Base-by-base conservation (phyloP, 208 protist species). In the Zelonia costaricensis region DNA sequence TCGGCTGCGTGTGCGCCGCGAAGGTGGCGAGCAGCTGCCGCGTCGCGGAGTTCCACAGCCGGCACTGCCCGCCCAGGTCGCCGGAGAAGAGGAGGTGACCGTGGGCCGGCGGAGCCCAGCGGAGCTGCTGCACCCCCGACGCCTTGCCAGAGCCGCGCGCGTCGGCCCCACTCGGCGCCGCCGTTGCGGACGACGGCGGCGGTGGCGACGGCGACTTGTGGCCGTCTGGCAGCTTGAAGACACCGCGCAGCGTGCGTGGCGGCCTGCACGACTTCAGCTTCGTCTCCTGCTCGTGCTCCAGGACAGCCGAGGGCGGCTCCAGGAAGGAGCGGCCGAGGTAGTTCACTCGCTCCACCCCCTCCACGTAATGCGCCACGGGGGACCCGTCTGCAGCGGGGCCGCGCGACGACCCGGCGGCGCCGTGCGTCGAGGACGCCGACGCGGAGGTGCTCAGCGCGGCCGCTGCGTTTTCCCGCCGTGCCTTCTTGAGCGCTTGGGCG, bases 11-110 rank as follows among this genome's bases (percentile, higher is more conserved):
- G 78, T 99, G 98, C 2, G 95, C 97, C 0, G 70, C 51, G 81
- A 96, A 98, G 5, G 89, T 97, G n/a, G 91, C 92, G 47, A 99
- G 63, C 52, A 82, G 90, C 43, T 72, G 47, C 22, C 86, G 68
- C 1, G 89, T 67, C 20, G 71, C 39, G 4, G 65, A 87, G n/a
- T 94, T 82, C 90, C 95, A 99, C 47, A 99, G 76, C 54, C 91
- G 88, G 47, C 88, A 80, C 42, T 84, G 82, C 2, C 80, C 78
- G 42, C 96, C 84, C 59, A 98, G 79, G 61, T 94, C 83, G 1
- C 88, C 84, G 0, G 94, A 95, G 53, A 99, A 92, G 5, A 99
- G 67, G 6, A 99, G 71, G 80, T 99, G 97, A 7, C 91, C 98
- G 57, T 82, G 83, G 12, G 71, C 78, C 28, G 80, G 63, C 23